Conservation (phyloP, 352 stramenopile species). For the Elongisporangium prolatum region DNA sequence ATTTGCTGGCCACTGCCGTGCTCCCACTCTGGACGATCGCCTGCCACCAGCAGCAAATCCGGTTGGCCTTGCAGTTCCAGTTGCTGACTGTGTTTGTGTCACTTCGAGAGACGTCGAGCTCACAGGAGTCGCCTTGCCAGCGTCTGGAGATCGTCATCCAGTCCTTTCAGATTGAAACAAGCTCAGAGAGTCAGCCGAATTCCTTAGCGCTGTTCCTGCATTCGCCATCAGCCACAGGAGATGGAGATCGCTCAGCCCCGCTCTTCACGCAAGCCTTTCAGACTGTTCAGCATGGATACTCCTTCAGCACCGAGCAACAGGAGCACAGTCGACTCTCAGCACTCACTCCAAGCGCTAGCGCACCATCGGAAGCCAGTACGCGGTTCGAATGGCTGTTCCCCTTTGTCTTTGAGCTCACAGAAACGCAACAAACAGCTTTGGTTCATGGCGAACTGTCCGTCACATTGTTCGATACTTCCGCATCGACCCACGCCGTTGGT, state of each 20-base stretch:
- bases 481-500: slow-evolving; percentile 7
- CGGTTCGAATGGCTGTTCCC: slow-evolving; percentile 34
- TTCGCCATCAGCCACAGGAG: background rate
- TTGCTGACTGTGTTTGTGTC: slow-evolving; percentile 6
- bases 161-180: slow-evolving; percentile 2
- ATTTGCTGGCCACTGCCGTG: slow-evolving; percentile 27
- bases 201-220: background rate
- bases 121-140: background rate
- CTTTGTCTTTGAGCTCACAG: slow-evolving; percentile 8
- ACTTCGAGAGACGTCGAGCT: slow-evolving; percentile 10
- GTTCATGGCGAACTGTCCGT: slow-evolving; percentile 10
- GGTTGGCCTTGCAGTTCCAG: slow-evolving; percentile 23
- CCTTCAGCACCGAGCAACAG: background rate
- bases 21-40: slow-evolving; percentile 17
- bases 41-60: slow-evolving; percentile 20
- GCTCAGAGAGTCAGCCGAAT: background rate
- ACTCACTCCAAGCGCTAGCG: slow-evolving; percentile 18
- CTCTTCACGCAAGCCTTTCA: slow-evolving; percentile 7
- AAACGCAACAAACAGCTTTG: background rate
- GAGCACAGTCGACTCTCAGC: background rate
- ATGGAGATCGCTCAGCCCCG: background rate
- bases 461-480: slow-evolving; percentile 19
- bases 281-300: slow-evolving; percentile 6
- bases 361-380: slow-evolving; percentile 4
- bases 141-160: slow-evolving; percentile 20